A percentile compares a stretch with the other conserved stretches of the same genome.
Conservation (phyloP, 345 rosid species). For the Eucalyptus victrix region DNA sequence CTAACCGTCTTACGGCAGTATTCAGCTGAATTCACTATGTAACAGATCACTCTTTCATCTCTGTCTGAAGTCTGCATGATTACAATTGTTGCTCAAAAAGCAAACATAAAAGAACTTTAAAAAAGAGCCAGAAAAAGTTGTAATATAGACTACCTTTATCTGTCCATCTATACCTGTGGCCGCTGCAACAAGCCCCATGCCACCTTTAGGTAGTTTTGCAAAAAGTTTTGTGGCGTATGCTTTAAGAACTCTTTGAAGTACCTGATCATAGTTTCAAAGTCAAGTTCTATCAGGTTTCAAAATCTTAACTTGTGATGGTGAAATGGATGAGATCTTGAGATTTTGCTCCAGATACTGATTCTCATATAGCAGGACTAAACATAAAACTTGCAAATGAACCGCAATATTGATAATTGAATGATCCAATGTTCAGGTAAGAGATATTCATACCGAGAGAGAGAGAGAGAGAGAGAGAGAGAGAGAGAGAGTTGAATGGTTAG, state of each 20-base stretch:
- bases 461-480: too few species aligned
- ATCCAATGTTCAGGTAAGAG: neutral
- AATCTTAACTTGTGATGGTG: neutral
- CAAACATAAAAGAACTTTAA: neutral
- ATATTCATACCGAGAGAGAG: neutral
- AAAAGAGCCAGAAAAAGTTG: neutral
- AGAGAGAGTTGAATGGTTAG: neutral
- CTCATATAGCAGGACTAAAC: neutral
- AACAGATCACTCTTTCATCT: conserved; percentile 79
- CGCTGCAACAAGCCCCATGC: conserved; percentile 91
- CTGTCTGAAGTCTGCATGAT: conserved; percentile 15
- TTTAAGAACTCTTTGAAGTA: conserved; percentile 85
- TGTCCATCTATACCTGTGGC: conserved; percentile 96
- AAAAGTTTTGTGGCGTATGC: conserved; percentile 84
- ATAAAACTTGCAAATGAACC: neutral
- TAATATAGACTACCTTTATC: conserved; percentile 53
- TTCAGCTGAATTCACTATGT: conserved; percentile 92
- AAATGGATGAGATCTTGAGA: neutral
- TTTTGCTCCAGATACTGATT: neutral
- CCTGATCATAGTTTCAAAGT: conserved; percentile 23
- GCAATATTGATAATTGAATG: neutral
- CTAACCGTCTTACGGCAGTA: conserved; percentile 90
- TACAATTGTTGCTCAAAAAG: neutral
- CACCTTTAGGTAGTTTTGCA: conserved; percentile 88
- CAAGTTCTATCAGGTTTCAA: neutral